Base-by-base conservation (phyloP, 2,329 filamentous ascomycete genomes). In the Herpotrichia juniperi region DNA sequence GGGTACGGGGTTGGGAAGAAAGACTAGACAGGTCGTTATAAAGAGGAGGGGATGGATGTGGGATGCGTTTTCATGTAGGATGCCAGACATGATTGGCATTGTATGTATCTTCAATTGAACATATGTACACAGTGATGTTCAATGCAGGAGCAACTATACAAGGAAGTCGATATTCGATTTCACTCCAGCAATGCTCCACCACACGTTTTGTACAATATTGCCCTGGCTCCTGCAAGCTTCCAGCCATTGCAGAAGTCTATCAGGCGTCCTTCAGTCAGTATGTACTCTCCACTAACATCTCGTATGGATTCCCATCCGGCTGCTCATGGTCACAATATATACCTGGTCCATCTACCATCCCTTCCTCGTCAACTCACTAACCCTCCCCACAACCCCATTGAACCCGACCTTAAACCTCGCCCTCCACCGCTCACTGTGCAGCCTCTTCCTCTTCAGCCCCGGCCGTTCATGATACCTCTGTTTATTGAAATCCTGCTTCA, bases 391-490 rank as follows among this genome's bases (percentile, higher is more conserved):
- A 10, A 85, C 83, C 4, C 81, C 81, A 71, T 78, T 81, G 74
- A 94, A 93, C 3, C 86, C 87, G 26, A 72, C 71, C 79, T 84
- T 86, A 75, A 93, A 94, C 53, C 84, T 82, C 57, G 61, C 76
- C 70, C 84, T 81, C 87, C 89, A 92, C 55, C 90, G 80, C 78
- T 87, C 79, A 53, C 83, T 86, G 71, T 78, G 79, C 61, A 91
- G 74, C 64, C 90, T 83, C 84, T 94, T 96, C 74, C 87, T 82
- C 82, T 89, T 91, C 65, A 91, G 65, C 2, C 90, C 91, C 0
- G 82, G 82, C 42, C 91, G 78, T 79, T 94, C 90, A 73, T 96
- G 88, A 64, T 85, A 90, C 57, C 80, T 79, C 75, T 94, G 90
- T 57, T 63, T 71, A 17, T 73, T 70, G 47, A 78, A 78, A 62